These are phyloP conservation scores for Chamaenerion angustifolium DNA, from an alignment of 345 rosid genomes.

Conservation along the genomic window DNA sequence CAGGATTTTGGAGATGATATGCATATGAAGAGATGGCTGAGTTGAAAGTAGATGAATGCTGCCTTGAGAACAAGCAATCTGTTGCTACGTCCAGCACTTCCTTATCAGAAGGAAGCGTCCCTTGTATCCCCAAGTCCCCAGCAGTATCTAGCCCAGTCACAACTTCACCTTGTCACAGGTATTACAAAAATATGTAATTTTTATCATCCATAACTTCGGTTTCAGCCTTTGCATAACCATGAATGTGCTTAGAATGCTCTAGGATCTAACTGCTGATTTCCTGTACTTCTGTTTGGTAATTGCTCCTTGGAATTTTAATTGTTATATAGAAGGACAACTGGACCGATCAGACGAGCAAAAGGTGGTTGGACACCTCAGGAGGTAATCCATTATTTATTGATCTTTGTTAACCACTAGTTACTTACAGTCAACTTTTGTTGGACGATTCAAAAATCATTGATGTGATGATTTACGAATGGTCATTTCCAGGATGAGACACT, in stretches of 20 bases:
- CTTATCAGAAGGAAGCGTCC: conserved; percentile 61
- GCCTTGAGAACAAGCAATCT: conserved; percentile 80
- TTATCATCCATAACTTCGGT: too few species aligned
- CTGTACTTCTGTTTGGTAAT: background rate
- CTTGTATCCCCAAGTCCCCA: conserved; percentile 58
- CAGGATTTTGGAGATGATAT: conserved; percentile 26
- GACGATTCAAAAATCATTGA: conserved; percentile 6
- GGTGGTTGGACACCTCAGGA: conserved; percentile 98
- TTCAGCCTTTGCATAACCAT: too few species aligned
- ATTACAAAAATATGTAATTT: background rate
- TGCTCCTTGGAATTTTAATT: conserved; percentile 6
- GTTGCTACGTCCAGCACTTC: conserved; percentile 62
- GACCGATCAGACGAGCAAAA: conserved; percentile 93
- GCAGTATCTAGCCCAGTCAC: conserved; percentile 52
- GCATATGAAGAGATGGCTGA: conserved; percentile 39
- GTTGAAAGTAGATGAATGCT: conserved; percentile 41
- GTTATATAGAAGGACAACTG: conserved; percentile 66
- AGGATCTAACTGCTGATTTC: too few species aligned
- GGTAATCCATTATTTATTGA: conserved; percentile 19
- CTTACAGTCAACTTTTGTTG: background rate
- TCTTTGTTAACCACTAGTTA: background rate
- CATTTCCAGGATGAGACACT: conserved; percentile 69
- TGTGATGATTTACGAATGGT: background rate
- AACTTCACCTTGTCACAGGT: conserved; percentile 56
- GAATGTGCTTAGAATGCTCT: too few species aligned